Base-by-base conservation (phyloP, 441 rosid genomes). In the Jatropha multifida region DNA sequence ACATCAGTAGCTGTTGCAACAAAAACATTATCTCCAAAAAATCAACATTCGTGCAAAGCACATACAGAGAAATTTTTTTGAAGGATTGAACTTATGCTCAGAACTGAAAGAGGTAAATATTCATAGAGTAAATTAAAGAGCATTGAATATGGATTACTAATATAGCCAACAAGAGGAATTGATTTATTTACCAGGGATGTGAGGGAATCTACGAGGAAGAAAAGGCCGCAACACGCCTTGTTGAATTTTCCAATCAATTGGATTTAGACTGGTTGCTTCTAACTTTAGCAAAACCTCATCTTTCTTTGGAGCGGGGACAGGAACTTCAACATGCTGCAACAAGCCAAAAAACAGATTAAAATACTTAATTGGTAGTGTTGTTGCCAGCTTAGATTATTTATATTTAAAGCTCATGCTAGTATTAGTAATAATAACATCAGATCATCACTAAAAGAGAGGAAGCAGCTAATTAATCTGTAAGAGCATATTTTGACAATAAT, bases 161-260 rank as follows among this genome's bases (percentile, higher is more conserved):
- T 55, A 59, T 3, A 23, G 15, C 38, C 63, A 59, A 59, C 8
- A 55, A 44, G 12, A 15, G 23, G 18, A 51, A 20, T 17, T 55
- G 71, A 32, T n/a, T 17, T 41, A 67, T 23, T 38, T 83, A 90
- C 97, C 77, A 2, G 97, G 93, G 68, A 88, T 80, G 80, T 68
- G 84, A 69, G 97, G 97, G 81, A 92, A 90, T 68, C 79, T 87
- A 81, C 82, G 84, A 66, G 97, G 97, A 0, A 86, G 38, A 58
- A 92, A 20, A 42, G 91, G 92, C 12, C 94, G 78, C 17, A 83
- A 23, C 76, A 83, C 49, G 76, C 97, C 97, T 79, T 90, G 90
- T 71, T 90, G 97, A 0, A 80, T 81, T 63, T 86, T 91, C 90
- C 89, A 85, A 71, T 90, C 94, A 71, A 81, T 73, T 8, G 97